Evolutionary conservation across 75 land plant genomes (phyloP).

Genomic region (Gnetum montanum): DNA sequence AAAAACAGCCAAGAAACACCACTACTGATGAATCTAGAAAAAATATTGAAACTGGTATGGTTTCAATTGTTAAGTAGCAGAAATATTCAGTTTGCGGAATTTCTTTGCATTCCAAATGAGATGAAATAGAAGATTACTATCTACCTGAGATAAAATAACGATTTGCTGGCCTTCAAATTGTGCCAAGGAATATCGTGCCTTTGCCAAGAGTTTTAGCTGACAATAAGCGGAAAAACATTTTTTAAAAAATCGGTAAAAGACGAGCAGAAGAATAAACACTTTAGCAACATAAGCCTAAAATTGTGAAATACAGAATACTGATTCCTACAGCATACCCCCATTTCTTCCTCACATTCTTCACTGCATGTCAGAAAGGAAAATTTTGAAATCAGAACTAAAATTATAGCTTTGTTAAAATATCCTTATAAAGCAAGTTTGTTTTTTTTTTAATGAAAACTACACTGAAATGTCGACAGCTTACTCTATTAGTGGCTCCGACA

Average conservation of each 20-base stretch:
- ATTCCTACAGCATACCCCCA: constrained; percentile 47
- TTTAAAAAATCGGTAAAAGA: background rate
- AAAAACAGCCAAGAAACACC: no score
- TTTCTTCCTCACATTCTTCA: constrained; percentile 51
- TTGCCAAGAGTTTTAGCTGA: constrained; percentile 71
- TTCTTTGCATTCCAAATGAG: no score
- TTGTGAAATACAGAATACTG: background rate
- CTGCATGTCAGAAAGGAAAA: no score
- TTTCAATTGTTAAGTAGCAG: no score
- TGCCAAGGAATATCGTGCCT: constrained; percentile 84
- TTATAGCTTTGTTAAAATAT: no score
- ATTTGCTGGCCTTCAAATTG: constrained; percentile 89
- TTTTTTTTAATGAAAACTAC: background rate
- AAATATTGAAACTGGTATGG: background rate
- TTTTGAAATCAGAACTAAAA: no score
- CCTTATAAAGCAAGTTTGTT: no score
- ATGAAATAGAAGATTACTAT: no score
- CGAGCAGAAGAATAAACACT: background rate
- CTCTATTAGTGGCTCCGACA: constrained; percentile 85
- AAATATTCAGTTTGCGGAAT: no score
- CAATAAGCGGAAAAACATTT: background rate
- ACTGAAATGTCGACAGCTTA: constrained; percentile 12
- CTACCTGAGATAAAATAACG: constrained; percentile 90
- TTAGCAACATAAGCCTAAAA: background rate
- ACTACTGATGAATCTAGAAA: background rate